Evolutionary conservation across 164 flowering plant species (phyloP).

Genomic region (Malania oleifera): DNA sequence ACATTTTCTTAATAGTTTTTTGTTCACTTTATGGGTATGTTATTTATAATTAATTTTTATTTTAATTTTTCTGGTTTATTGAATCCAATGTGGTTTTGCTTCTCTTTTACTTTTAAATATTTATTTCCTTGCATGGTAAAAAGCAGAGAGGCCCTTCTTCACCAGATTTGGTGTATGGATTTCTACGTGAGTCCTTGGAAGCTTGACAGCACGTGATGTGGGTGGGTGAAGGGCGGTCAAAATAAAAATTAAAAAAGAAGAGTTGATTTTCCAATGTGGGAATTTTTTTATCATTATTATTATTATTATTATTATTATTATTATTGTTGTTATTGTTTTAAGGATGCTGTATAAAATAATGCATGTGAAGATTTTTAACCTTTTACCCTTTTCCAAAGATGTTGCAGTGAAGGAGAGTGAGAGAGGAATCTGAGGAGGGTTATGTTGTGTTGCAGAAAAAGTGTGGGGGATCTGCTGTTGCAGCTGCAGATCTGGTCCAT

Average conservation of each 20-base stretch:
- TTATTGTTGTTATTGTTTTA: too few relatives aligned
- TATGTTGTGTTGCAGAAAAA: not conserved
- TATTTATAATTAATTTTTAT: slow-evolving; percentile 1
- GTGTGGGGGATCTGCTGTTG: not conserved
- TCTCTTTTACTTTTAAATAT: slow-evolving; percentile 21
- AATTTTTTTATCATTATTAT: too few relatives aligned
- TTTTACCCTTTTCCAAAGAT: too few relatives aligned
- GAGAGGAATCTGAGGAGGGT: not conserved
- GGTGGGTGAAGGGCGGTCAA: not conserved
- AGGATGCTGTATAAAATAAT: too few relatives aligned
- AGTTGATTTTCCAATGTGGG: too few relatives aligned
- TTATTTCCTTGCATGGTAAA: slow-evolving; percentile 31
- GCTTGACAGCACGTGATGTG: not conserved
- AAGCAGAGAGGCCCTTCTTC: slow-evolving; percentile 31
- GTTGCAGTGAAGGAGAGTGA: too few relatives aligned
- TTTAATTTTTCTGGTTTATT: slow-evolving; percentile 19
- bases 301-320: too few relatives aligned
- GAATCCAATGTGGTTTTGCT: slow-evolving; percentile 41
- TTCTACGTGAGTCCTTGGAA: not conserved
- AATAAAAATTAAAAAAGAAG: too few relatives aligned
- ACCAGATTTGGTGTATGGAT: slow-evolving; percentile 25
- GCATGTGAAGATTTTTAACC: too few relatives aligned
- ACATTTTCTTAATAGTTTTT: not conserved
- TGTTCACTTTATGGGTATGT: slow-evolving; percentile 7
- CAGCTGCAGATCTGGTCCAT: slow-evolving; percentile 1